A percentile compares a stretch with the other conserved stretches of the same genome.
Evolutionary conservation across 441 rosid species (phyloP).

Genomic region (Dalechampia spathulata): DNA sequence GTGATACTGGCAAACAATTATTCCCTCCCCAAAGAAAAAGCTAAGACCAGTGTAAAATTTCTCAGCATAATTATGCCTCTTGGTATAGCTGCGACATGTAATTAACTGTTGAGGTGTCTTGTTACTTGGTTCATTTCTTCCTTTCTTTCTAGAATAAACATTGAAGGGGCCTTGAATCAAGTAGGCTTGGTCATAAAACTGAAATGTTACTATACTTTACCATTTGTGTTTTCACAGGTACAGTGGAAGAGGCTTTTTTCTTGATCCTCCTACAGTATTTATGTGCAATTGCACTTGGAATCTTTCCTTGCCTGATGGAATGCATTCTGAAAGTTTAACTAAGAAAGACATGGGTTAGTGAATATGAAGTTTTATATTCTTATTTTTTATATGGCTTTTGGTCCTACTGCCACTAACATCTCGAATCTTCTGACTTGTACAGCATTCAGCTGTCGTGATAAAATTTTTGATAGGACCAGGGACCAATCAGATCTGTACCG

Average conservation of each 20-base stretch:
- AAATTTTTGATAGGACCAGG: conserved; percentile 57
- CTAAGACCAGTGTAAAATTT: too few relatives aligned
- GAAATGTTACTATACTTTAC: too few relatives aligned
- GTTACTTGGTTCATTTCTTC: too few relatives aligned
- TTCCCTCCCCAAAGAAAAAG: too few relatives aligned
- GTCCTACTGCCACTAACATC: conserved; percentile 12
- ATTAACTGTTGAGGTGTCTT: too few relatives aligned
- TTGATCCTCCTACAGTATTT: conserved; percentile 81
- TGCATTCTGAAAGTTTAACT: conserved; percentile 24
- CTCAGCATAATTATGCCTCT: too few relatives aligned
- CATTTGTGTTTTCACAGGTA: conserved; percentile 44
- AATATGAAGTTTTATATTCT: conserved; percentile 5
- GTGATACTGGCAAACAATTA: too few relatives aligned
- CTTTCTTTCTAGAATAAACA: too few relatives aligned
- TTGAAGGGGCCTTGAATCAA: too few relatives aligned
- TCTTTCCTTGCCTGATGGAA: conserved; percentile 53
- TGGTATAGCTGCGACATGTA: too few relatives aligned
- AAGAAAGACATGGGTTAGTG: conserved; percentile 37
- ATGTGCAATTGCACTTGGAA: conserved; percentile 55
- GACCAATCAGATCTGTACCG: conserved; percentile 54
- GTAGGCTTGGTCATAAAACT: too few relatives aligned
- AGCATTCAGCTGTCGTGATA: conserved; percentile 64
- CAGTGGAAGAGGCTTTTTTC: conserved; percentile 82
- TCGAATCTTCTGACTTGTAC: conserved; percentile 24
- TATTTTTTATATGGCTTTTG: not conserved